Evolutionary conservation across 306 rosid species (phyloP).

Genomic region (Acacia acuminata): DNA sequence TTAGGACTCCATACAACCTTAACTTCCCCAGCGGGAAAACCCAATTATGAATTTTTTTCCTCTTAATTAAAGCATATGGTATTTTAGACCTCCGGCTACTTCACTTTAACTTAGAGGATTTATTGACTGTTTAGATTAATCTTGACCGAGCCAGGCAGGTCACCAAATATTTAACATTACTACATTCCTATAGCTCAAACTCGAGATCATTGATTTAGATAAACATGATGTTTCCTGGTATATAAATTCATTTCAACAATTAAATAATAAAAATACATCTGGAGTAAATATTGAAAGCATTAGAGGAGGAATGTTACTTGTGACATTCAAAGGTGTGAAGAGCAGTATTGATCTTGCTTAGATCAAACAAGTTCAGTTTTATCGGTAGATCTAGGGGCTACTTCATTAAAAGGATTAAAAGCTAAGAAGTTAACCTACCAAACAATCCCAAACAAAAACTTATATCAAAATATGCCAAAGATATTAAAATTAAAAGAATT

Average conservation of each 20-base stretch:
- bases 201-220: no score
- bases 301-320: constrained; percentile 58
- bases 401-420: constrained; percentile 96
- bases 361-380: constrained; percentile 94
- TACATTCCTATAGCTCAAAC: no score
- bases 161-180: no score
- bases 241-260: constrained; percentile 30
- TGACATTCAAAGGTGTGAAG: constrained; percentile 94
- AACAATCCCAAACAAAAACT: background rate
- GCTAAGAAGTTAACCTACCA: constrained; percentile 93
- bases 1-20: no score
- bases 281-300: constrained; percentile 20
- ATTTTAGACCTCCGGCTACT: no score
- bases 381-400: constrained; percentile 96
- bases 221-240: no score
- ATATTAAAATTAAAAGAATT: background rate
- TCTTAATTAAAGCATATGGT: no score
- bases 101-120: no score
- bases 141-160: no score
- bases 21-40: no score
- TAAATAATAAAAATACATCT: background rate
- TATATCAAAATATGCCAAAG: background rate
- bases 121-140: no score
- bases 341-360: constrained; percentile 72
- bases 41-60: no score